Evolutionary conservation across 345 rosid genomes (phyloP).

Genomic region (Euphorbia peplus): DNA sequence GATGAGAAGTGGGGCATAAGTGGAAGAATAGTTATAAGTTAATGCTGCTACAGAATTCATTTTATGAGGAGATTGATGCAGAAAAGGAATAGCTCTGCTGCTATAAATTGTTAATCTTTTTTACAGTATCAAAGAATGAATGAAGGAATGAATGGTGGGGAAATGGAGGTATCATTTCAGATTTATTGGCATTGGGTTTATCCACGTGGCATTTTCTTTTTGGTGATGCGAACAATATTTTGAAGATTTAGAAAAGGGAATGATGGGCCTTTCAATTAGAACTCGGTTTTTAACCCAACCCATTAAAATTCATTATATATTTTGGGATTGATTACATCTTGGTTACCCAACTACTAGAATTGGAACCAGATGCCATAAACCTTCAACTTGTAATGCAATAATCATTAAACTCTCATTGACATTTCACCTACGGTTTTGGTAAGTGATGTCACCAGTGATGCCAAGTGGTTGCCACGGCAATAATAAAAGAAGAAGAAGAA

Average conservation of each 20-base stretch:
- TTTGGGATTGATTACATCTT: too few relatives aligned
- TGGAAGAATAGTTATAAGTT: neutral
- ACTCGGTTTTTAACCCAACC: neutral
- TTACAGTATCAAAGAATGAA: neutral
- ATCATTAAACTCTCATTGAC: too few relatives aligned
- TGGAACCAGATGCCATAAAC: too few relatives aligned
- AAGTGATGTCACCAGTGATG: too few relatives aligned
- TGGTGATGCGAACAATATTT: constrained; percentile 7
- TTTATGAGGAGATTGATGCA: constrained; percentile 15
- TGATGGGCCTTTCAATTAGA: too few relatives aligned
- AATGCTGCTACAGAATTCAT: neutral
- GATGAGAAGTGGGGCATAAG: constrained; percentile 30
- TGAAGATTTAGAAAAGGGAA: too few relatives aligned
- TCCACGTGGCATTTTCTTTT: constrained; percentile 21
- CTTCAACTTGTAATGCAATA: too few relatives aligned
- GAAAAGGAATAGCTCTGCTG: constrained; percentile 16
- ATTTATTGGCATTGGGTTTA: constrained; percentile 17
- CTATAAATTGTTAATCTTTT: constrained; percentile 25
- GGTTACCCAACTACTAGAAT: too few relatives aligned
- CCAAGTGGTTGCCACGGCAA: too few relatives aligned
- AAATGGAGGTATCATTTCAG: neutral
- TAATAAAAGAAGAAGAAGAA: too few relatives aligned
- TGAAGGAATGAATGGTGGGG: constrained; percentile 20
- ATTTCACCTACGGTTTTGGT: too few relatives aligned
- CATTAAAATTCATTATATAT: neutral